phyloP scores from a whole-genome alignment of 495 filamentous ascomycete species.

The Podospora didyma region DNA sequence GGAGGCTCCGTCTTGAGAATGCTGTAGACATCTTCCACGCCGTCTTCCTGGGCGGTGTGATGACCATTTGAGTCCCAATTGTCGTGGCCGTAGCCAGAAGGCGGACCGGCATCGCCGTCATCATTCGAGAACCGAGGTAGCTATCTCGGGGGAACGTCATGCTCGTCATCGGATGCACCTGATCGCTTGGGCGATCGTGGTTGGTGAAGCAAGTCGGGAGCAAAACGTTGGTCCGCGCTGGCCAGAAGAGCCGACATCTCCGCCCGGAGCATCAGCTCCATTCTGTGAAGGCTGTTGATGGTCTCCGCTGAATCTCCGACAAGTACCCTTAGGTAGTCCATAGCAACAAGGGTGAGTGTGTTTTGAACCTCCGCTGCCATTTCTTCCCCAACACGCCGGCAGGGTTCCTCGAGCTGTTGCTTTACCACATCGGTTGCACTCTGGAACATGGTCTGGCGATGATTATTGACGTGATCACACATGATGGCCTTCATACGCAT shows the following conservation, averaged over 20 bases:
- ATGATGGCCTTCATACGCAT: conserved; percentile 55
- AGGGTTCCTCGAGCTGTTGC: conserved; percentile 33
- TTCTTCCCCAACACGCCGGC: conserved; percentile 25
- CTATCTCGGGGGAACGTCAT: too few species aligned
- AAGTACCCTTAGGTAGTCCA: conserved; percentile 40
- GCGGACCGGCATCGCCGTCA: too few species aligned
- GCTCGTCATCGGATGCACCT: too few species aligned
- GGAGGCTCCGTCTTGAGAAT: too few species aligned
- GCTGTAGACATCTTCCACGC: too few species aligned
- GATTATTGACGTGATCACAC: conserved; percentile 41
- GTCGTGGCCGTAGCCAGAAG: too few species aligned
- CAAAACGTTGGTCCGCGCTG: too few species aligned
- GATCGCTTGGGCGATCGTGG: too few species aligned
- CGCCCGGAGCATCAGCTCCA: conserved; percentile 15
- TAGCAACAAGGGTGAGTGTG: conserved; percentile 36
- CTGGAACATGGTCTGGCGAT: conserved; percentile 48
- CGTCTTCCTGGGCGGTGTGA: too few species aligned
- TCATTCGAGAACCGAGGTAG: too few species aligned
- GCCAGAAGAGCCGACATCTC: conserved; percentile 17
- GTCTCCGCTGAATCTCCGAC: conserved; percentile 10
- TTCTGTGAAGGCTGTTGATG: conserved; percentile 3
- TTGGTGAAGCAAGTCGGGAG: too few species aligned
- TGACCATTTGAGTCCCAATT: too few species aligned
- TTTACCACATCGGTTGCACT: conserved; percentile 42
- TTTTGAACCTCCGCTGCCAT: conserved; percentile 38